Conservation (phyloP, 2,329 filamentous ascomycete species). For the Meredithiella fracta region DNA sequence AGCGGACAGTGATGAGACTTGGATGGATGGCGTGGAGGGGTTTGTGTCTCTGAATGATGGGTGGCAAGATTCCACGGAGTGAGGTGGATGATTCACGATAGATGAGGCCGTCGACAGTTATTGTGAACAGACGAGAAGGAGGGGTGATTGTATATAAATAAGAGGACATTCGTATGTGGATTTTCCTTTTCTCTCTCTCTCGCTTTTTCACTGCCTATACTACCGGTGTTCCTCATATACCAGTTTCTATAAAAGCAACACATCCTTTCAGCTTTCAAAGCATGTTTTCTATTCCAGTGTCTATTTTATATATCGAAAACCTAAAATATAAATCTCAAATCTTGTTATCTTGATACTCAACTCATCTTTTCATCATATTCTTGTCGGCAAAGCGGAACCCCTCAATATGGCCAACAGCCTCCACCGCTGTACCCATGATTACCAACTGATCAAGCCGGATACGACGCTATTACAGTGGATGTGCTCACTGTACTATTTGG, state of each 20-base stretch:
- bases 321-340: background rate
- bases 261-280: background rate
- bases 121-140: too few relatives aligned
- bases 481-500: constrained; percentile 47
- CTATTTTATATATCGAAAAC: background rate
- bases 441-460: constrained; percentile 51
- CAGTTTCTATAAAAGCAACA: background rate
- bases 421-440: constrained; percentile 41
- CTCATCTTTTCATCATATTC: background rate
- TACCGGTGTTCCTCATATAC: background rate
- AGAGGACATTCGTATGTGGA: too few relatives aligned
- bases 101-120: too few relatives aligned
- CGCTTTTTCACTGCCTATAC: background rate
- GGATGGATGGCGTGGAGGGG: too few relatives aligned
- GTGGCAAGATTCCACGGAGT: too few relatives aligned
- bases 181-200: background rate
- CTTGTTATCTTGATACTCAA: too few relatives aligned
- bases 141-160: too few relatives aligned
- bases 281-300: background rate
- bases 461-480: constrained; percentile 48
- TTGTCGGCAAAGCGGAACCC: background rate
- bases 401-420: constrained; percentile 10
- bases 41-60: too few relatives aligned
- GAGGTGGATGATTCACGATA: too few relatives aligned
- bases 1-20: too few relatives aligned